These are phyloP conservation scores for Filosporella fistucella DNA, from an alignment of 495 filamentous ascomycete genomes.

Conservation along the genomic window DNA sequence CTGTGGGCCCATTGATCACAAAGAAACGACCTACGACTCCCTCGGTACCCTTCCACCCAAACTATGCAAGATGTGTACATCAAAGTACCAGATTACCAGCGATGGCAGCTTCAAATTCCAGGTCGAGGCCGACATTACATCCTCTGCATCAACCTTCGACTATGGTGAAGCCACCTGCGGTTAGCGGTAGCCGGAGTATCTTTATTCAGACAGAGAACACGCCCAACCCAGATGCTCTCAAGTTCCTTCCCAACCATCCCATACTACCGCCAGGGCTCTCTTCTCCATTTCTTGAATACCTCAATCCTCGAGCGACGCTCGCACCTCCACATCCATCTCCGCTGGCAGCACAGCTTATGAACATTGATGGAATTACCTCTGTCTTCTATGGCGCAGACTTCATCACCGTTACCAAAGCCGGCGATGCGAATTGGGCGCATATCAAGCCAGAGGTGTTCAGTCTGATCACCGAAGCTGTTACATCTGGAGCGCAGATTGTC, in stretches of 20 bases:
- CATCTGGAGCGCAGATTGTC: constrained; percentile 76
- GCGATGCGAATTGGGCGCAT: constrained; percentile 86
- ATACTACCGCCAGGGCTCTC: constrained; percentile 70
- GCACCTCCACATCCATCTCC: constrained; percentile 90
- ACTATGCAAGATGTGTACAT: constrained; percentile 19
- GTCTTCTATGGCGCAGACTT: constrained; percentile 97
- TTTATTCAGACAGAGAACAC: constrained; percentile 97
- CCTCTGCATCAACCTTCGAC: constrained; percentile 39
- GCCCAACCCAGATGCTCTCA: constrained; percentile 86
- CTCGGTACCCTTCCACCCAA: background rate
- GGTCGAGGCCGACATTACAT: constrained; percentile 41
- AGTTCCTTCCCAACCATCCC: constrained; percentile 85
- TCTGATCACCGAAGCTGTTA: constrained; percentile 87
- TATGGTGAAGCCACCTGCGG: constrained; percentile 23
- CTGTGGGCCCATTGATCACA: constrained; percentile 10
- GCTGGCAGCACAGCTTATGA: constrained; percentile 81
- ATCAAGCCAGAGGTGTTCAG: constrained; percentile 94
- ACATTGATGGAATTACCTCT: constrained; percentile 83
- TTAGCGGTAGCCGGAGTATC: constrained; percentile 62
- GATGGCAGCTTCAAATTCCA: constrained; percentile 43
- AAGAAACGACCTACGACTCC: constrained; percentile 16
- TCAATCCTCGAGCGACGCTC: constrained; percentile 81
- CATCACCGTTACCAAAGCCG: constrained; percentile 90
- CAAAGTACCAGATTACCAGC: constrained; percentile 34
- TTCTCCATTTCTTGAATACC: constrained; percentile 83